phyloP scores from a whole-genome alignment of 192 early-diverging fungal species.

The Podila epigama region DNA sequence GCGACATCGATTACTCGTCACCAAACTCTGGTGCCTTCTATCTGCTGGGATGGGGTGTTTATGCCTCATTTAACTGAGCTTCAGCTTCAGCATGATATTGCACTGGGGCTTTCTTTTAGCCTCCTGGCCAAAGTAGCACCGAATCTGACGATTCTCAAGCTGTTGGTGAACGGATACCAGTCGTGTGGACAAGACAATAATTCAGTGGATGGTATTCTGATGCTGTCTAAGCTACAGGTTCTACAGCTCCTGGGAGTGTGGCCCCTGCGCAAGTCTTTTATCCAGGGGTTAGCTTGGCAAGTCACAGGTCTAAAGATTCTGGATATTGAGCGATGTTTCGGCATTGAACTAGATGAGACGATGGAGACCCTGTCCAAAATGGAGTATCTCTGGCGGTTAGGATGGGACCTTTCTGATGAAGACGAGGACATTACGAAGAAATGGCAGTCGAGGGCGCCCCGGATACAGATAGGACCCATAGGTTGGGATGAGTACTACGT shows the following conservation, averaged over 20 bases:
- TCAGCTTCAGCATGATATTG: slow-evolving; percentile 37
- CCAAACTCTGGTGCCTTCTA: not conserved
- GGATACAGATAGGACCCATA: slow-evolving; percentile 16
- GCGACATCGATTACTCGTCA: slow-evolving; percentile 25
- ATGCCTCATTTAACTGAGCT: slow-evolving; percentile 35
- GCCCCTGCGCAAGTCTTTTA: slow-evolving; percentile 14
- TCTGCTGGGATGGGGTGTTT: slow-evolving; percentile 11
- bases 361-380: slow-evolving; percentile 12
- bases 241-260: slow-evolving; percentile 28
- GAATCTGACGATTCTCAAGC: slow-evolving; percentile 11
- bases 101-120: slow-evolving; percentile 28
- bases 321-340: slow-evolving; percentile 31
- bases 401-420: slow-evolving; percentile 9
- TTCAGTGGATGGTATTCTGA: slow-evolving; percentile 16
- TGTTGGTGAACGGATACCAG: slow-evolving; percentile 29
- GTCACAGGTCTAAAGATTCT: slow-evolving; percentile 34
- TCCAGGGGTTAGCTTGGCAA: not conserved
- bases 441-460: slow-evolving; percentile 8
- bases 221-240: slow-evolving; percentile 16
- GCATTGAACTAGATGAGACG: slow-evolving; percentile 12
- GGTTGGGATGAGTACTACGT: slow-evolving; percentile 13
- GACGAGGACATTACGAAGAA: not conserved
- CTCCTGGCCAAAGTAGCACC: slow-evolving; percentile 11
- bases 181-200: slow-evolving; percentile 24
- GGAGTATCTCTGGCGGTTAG: slow-evolving; percentile 35